phyloP scores from a whole-genome alignment of 2,329 filamentous ascomycete species.

The Hypomyces rosellus region DNA sequence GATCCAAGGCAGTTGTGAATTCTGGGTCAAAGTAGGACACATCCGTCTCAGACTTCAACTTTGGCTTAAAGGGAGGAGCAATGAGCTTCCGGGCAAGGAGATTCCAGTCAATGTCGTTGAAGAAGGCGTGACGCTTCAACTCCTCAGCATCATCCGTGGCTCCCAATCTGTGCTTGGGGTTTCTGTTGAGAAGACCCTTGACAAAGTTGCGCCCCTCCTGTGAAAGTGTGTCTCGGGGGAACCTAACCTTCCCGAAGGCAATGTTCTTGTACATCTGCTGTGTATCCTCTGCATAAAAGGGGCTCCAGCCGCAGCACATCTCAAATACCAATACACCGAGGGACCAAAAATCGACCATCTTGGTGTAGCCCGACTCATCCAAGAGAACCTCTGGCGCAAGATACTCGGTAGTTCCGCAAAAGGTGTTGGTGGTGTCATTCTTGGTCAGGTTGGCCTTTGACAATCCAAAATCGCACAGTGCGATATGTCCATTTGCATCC shows the following conservation, averaged over 20 bases:
- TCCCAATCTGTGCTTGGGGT: conserved; percentile 90
- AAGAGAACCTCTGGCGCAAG: conserved; percentile 90
- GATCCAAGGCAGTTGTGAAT: conserved; percentile 90
- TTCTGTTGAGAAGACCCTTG: conserved; percentile 93
- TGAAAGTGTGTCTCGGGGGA: conserved; percentile 89
- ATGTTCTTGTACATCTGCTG: conserved; percentile 99
- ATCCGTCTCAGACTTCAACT: conserved; percentile 90
- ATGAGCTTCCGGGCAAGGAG: conserved; percentile 84
- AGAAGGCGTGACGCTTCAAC: conserved; percentile 91
- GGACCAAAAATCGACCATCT: conserved; percentile 99
- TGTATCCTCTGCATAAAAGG: conserved; percentile 97
- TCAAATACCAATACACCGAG: conserved; percentile 95
- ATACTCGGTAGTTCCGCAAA: conserved; percentile 97
- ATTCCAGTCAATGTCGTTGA: conserved; percentile 88
- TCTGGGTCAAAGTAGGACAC: conserved; percentile 98
- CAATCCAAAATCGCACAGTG: conserved; percentile 92
- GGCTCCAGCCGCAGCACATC: conserved; percentile 99
- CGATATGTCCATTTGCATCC: conserved; percentile 96
- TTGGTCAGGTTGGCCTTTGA: conserved; percentile 97
- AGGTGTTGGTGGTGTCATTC: conserved; percentile 97
- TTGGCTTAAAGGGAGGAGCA: conserved; percentile 94
- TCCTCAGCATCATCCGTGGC: conserved; percentile 89
- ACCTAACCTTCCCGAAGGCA: conserved; percentile 95
- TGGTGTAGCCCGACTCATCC: conserved; percentile 95
- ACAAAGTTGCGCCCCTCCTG: conserved; percentile 96